Base-by-base conservation (phyloP, 257 asterid species). In the Nicotiana tabacum region DNA sequence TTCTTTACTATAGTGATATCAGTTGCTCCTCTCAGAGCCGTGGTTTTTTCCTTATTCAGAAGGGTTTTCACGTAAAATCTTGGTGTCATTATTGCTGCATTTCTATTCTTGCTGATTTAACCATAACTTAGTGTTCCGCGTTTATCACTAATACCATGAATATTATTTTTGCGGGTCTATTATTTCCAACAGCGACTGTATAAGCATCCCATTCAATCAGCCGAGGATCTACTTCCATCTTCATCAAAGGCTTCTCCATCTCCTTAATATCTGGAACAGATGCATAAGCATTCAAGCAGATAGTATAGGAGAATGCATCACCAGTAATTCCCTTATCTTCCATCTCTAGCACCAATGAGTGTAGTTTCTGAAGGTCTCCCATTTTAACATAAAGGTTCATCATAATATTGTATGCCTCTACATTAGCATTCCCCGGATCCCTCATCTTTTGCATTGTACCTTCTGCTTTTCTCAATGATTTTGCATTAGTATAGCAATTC, bases 181-280 rank as follows among this genome's bases (percentile, higher is more conserved):
- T 21, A 21, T 21, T 21, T 21, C 21, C 21, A 21, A 21, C 21
- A 21, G 21, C 85, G 7, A 84, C 30, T 8, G 61, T 43, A 80
- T 91, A 87, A 39, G 0, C 0, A 58, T 58, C 8, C 61, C 74
- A 87, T 11, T 82, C 9, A n/a, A 61, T 77, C 62, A 88, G 67
- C 2, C 32, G 1, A 27, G 91, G 90, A 72, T 91, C 91, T 2
- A 58, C 82, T 87, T 91, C 91, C 91, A 91, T 86, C 85, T 85
- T 88, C 86, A 62, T 67, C 80, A 91, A 9, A 69, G 88, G 85
- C 65, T 78, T 84, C 81, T 91, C 92, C 92, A 91, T 88, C 57
- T 70, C 82, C 16, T 56, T 46, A 4, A 81, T 35, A 65, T 89
- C 88, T 13, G 69, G 76, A 30, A 79, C 76, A 66, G 82, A 79